phyloP scores from a whole-genome alignment of 495 filamentous ascomycete species.

The Aspergillus kassunensis region DNA sequence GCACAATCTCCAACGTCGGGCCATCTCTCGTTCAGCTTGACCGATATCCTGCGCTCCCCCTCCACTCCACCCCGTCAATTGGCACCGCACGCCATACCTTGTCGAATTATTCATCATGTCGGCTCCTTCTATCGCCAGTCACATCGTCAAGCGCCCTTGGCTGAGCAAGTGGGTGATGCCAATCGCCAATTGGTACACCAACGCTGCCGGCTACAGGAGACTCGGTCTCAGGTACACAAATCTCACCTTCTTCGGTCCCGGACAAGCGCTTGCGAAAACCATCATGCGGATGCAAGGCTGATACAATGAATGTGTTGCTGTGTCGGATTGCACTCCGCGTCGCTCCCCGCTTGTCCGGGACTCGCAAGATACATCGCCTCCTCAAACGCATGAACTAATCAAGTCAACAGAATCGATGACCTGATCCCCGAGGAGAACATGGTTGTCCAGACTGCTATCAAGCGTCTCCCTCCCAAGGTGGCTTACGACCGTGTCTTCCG shows the following conservation, averaged over 20 bases:
- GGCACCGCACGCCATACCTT: constrained; percentile 12
- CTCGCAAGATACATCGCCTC: constrained; percentile 17
- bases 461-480: constrained; percentile 85
- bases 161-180: constrained; percentile 72
- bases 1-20: constrained; percentile 47
- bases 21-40: constrained; percentile 40
- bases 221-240: constrained; percentile 76
- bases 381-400: constrained; percentile 10
- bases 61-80: constrained; percentile 30
- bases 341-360: constrained; percentile 17
- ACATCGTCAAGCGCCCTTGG: constrained; percentile 78
- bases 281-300: background rate
- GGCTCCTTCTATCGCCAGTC: constrained; percentile 65
- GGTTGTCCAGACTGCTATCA: constrained; percentile 76
- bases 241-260: constrained; percentile 11
- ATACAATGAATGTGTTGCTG: background rate
- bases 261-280: constrained; percentile 1
- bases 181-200: constrained; percentile 75
- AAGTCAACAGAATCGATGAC: constrained; percentile 72
- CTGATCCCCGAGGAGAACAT: constrained; percentile 89
- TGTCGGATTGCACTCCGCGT: background rate
- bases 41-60: constrained; percentile 28
- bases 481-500: constrained; percentile 96
- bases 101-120: constrained; percentile 58
- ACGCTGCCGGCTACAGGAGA: constrained; percentile 86